A percentile compares a stretch with the other conserved stretches of the same genome.
phyloP scores from a whole-genome alignment of 495 filamentous ascomycete genomes.

The Parathielavia appendiculata region DNA sequence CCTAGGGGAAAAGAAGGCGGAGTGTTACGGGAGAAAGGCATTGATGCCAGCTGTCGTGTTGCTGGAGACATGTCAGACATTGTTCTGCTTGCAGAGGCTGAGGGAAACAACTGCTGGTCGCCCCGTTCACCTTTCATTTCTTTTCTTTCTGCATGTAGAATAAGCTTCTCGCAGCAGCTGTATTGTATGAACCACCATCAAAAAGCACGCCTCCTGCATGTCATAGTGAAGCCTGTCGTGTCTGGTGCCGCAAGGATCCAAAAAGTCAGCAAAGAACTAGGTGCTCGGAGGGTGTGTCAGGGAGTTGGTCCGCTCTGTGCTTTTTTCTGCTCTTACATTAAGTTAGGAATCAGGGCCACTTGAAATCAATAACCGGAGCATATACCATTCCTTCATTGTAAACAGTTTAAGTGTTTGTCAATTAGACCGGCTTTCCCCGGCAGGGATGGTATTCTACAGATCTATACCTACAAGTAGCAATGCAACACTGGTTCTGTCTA shows the following conservation, averaged over 20 bases:
- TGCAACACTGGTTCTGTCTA: neutral
- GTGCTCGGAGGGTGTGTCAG: no score
- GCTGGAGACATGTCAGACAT: neutral
- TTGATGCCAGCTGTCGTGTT: neutral
- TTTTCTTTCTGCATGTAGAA: neutral
- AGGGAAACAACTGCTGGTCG: neutral
- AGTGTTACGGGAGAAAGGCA: neutral
- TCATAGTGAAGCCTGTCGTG: neutral
- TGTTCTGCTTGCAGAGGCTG: neutral
- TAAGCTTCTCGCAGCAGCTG: neutral
- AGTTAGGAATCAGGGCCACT: no score
- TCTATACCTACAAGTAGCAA: conserved; percentile 1
- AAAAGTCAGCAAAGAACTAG: no score
- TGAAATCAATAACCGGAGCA: no score
- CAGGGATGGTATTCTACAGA: neutral
- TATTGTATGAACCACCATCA: neutral
- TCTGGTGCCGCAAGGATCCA: no score
- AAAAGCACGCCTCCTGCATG: neutral
- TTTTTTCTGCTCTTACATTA: no score
- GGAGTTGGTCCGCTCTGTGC: no score
- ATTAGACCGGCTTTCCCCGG: no score
- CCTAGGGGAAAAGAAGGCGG: neutral
- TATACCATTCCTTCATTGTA: no score
- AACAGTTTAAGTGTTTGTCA: no score
- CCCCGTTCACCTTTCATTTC: neutral